phyloP scores from a whole-genome alignment of 2,329 filamentous ascomycete genomes.

The Arthrobotrys sphaeroides region DNA sequence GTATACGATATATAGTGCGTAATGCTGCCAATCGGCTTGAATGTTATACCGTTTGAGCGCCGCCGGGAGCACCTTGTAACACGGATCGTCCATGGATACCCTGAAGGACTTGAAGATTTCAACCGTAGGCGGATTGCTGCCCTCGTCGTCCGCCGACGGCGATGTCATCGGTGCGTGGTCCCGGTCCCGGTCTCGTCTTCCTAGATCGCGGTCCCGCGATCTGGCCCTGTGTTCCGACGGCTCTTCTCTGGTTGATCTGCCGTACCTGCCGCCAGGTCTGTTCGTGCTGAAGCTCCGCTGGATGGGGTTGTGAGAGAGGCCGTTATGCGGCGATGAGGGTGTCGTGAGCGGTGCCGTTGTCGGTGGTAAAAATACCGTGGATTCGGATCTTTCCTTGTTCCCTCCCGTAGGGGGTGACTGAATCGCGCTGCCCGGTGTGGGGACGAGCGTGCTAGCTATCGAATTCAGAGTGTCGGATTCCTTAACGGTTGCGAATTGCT shows the following conservation, averaged over 20 bases:
- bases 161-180: constrained; percentile 32
- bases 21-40: constrained; percentile 95
- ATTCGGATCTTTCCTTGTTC: constrained; percentile 41
- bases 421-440: constrained; percentile 31
- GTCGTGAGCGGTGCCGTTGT: background rate
- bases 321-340: constrained; percentile 15
- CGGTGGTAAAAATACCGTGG: background rate
- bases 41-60: constrained; percentile 98
- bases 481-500: constrained; percentile 45
- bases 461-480: constrained; percentile 36
- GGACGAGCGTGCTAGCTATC: constrained; percentile 48
- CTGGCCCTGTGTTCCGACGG: constrained; percentile 27
- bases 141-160: constrained; percentile 42
- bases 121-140: constrained; percentile 66
- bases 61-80: constrained; percentile 94
- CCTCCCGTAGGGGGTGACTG: constrained; percentile 37
- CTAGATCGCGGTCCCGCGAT: constrained; percentile 30
- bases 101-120: constrained; percentile 99
- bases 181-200: background rate
- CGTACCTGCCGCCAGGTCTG: constrained; percentile 39
- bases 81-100: constrained; percentile 97
- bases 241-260: constrained; percentile 34
- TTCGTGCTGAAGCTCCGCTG: constrained; percentile 46
- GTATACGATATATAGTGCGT: constrained; percentile 97
- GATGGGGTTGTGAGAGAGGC: constrained; percentile 34